Base-by-base conservation (phyloP, 352 stramenopile species). In the Phytophthora kernoviae region DNA sequence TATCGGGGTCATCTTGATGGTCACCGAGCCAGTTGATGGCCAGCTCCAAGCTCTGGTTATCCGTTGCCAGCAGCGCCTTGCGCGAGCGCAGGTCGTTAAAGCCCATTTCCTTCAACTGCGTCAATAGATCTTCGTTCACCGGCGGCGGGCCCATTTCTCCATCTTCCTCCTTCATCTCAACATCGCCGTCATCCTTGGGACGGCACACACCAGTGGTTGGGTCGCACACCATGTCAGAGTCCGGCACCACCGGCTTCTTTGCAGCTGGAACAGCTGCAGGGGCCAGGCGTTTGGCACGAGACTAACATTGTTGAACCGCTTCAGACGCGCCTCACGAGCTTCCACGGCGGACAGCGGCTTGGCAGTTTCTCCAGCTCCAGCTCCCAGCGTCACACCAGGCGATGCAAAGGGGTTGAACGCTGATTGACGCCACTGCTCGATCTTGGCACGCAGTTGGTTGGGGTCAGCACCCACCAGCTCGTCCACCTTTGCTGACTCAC, bases 1-100 rank as follows among this genome's bases (percentile, higher is more conserved):
- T 96, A 68, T 96, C 87, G 0, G 72, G 58, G 37, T 97, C 91
- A 14, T 96, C 89, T 58, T 96, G 81, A 61, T 97, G 89, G 52
- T 96, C 87, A 34, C 83, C 81, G 46, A 96, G 68, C 90, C 90
- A 97, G 50, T 93, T 87, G 46, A 97, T 83, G 0, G 87, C 86
- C 18, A 80, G 52, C 40, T 97, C 90, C 20, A 97, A 33, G 15
- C 71, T 76, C 12, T 83, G 71, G 14, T 72, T 87, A 27, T 93
- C 84, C 17, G 86, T 94, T 32, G 86, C 88, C 49, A 96, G 65
- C 54, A 97, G 69, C 26, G 84, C 87, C 63, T 96, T 96, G 52
- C 84, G 81, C 1, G 79, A 81, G 9, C 79, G 81, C 8, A 96
- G 60, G 44, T 95, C 87, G 9, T 77, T 58, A 26, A 97, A 97